Evolutionary conservation across 352 stramenopile species (phyloP), one percentile per base, ranked within the genome.

Genomic region (Globisporangium parvum): DNA sequence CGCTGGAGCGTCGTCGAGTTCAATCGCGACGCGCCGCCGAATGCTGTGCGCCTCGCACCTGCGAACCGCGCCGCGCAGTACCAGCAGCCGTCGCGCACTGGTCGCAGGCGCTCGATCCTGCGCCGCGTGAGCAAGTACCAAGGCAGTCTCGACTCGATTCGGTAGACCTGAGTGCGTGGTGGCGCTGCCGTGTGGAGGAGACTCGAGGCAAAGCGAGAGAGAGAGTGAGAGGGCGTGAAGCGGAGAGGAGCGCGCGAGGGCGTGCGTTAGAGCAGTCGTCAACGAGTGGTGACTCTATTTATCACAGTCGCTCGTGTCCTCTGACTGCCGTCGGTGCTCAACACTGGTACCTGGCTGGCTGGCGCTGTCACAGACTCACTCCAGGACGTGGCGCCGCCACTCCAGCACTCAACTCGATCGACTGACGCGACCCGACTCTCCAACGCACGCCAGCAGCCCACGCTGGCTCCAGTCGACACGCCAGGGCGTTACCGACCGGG

Each of bases 1-100:
- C 66, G 67, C 2, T 91, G 78, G 79, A 80, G 55, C 40, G 65
- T 70, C 6, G 69, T 70, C 52, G 68, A 89, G 60, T 90, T 86
- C 47, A 61, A 65, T 49, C 66, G 65, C 28, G 66, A 80, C 47
- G 60, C 62, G 9, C 69, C 71, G 12, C 66, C 69, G 6, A 66
- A 55, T 23, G 55, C 59, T 0, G 40, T 70, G 39, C 59, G 77
- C 12, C 62, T 71, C n/a, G 47, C 65, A 41, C 6, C 46, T 31
- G 62, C 60, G 23, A 65, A 67, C 33, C 49, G 51, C 31, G 57
- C 60, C 20, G 65, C 60, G 21, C 66, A 69, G 35, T 69, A 71
- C 21, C 65, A 59, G 24, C 65, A 71, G 26, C 66, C 71, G 6
- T 59, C 59, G 37, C 23, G 41, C 45, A 52, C 61, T 47, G 21